Evolutionary conservation across 2,329 filamentous ascomycete genomes (phyloP), one percentile per base, ranked within the genome.

Genomic region (Monosporascus cannonballus): DNA sequence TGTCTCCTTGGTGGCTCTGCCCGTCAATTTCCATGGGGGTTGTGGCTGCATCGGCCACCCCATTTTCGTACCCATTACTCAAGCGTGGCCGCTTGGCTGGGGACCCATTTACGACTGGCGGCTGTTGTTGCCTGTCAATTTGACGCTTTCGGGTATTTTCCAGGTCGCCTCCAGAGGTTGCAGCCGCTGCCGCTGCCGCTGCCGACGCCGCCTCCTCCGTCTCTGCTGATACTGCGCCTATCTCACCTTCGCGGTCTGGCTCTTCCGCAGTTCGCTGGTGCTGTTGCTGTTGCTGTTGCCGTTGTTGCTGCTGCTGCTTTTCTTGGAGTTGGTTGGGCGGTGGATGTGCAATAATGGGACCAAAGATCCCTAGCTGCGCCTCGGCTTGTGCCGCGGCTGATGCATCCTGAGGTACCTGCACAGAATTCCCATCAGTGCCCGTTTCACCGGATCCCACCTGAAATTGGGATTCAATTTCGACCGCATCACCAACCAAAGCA

Each of bases 21-120:
- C 71, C 71, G 67, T 85, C 82, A 57, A 84, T 68, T 59, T 85
- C 81, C 80, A 85, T 84, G 59, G 80, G 77, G 56, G 77, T 80
- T 44, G 76, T 71, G 62, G 76, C 73, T 63, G 76, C 72, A 67
- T 75, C 78, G 63, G 70, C 66, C 61, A 70, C 66, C 61, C 73
- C 74, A 67, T 80, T 80, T 63, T 83, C 81, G 69, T 77, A 80
- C 65, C 81, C 81, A 73, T 85, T 85, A 71, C 76, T 83, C 63
- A 85, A 73, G 64, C 79, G 76, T 59, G 74, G 76, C 62, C 80
- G 76, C 71, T 86, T 86, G 58, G 74, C 69, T 49, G 80, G 77
- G 52, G 80, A 83, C 50, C 77, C 81, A 69, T 81, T 80, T 60
- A 73, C 69, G 62, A 76, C 65, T 51, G 69, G 67, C 58, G 73